Evolutionary conservation across 129 eudicot genomes (phyloP).

Genomic region (Artemisia tridentata): DNA sequence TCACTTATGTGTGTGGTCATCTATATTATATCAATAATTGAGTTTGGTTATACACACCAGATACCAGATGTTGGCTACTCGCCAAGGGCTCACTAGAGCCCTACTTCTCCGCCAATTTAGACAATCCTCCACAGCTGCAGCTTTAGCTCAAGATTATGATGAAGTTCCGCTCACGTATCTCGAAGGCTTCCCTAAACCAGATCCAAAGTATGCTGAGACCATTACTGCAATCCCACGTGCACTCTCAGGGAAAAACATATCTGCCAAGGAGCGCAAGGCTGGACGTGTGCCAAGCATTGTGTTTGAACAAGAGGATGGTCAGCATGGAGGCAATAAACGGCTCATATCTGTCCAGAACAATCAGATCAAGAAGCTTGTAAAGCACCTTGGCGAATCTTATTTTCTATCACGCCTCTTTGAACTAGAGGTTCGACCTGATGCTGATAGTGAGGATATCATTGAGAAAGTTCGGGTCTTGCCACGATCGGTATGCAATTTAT

Average conservation of each 20-base stretch:
- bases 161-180: slow-evolving; percentile 51
- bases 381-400: slow-evolving; percentile 57
- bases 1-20: not conserved
- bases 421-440: slow-evolving; percentile 61
- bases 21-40: not conserved
- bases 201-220: slow-evolving; percentile 67
- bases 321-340: slow-evolving; percentile 79
- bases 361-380: slow-evolving; percentile 88
- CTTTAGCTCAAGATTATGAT: slow-evolving; percentile 43
- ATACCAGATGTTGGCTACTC: slow-evolving; percentile 40
- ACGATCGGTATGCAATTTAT: slow-evolving; percentile 41
- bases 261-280: slow-evolving; percentile 67
- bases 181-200: slow-evolving; percentile 65
- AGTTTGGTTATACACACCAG: slow-evolving; percentile 5
- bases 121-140: slow-evolving; percentile 51
- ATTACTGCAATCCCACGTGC: slow-evolving; percentile 69
- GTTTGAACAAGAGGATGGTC: slow-evolving; percentile 82
- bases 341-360: slow-evolving; percentile 76
- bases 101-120: slow-evolving; percentile 45
- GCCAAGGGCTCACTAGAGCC: slow-evolving; percentile 39
- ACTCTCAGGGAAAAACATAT: slow-evolving; percentile 61
- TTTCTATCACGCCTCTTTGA: slow-evolving; percentile 77
- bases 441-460: slow-evolving; percentile 54
- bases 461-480: slow-evolving; percentile 90
- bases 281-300: slow-evolving; percentile 78